These are phyloP conservation scores for Aspergillus costaricaensis DNA, from an alignment of 2,329 filamentous ascomycete species.

Conservation along the genomic window DNA sequence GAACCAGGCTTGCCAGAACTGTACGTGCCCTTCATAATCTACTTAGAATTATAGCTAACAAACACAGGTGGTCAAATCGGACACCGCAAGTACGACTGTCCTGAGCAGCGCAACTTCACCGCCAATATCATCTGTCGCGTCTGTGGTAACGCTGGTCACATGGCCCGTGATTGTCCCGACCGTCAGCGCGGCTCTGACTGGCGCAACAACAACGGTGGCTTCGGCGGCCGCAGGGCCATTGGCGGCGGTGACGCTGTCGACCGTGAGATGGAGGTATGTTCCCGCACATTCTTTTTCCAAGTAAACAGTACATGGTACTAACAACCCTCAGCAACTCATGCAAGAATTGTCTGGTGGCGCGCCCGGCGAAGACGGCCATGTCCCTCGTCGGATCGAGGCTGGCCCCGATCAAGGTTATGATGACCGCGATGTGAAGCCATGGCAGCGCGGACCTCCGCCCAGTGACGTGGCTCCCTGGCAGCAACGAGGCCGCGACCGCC, in stretches of 20 bases:
- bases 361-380: conserved; percentile 56
- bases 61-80: conserved; percentile 83
- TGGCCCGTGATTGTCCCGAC: conserved; percentile 97
- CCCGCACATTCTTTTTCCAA: not conserved
- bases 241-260: conserved; percentile 82
- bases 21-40: conserved; percentile 43
- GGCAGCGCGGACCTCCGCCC: conserved; percentile 75
- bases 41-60: not conserved
- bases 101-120: conserved; percentile 97
- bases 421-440: conserved; percentile 69
- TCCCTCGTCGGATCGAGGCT: conserved; percentile 82
- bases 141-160: conserved; percentile 96
- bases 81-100: conserved; percentile 98
- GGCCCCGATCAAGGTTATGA: conserved; percentile 63
- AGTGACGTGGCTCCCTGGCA: conserved; percentile 83
- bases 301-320: not conserved
- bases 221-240: conserved; percentile 56
- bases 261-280: conserved; percentile 85
- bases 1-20: conserved; percentile 99
- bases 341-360: conserved; percentile 84
- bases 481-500: conserved; percentile 56
- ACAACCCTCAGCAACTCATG: conserved; percentile 76
- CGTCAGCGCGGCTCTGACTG: conserved; percentile 86
- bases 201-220: conserved; percentile 71
- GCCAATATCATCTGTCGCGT: conserved; percentile 98